phyloP scores from a whole-genome alignment of 2,329 filamentous ascomycete species.

The Beauveria sp. region DNA sequence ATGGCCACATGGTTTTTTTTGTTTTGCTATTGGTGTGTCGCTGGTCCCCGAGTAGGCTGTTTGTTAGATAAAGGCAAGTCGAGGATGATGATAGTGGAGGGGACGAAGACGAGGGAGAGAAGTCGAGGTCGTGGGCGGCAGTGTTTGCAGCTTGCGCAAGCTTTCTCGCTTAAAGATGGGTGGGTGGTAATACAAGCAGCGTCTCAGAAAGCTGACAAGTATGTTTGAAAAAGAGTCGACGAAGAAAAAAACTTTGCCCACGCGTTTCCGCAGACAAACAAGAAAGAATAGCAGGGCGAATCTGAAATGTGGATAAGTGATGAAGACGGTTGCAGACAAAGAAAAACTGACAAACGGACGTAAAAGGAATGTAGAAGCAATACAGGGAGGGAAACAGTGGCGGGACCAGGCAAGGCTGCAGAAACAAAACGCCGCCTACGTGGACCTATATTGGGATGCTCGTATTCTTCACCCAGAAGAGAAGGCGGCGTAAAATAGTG shows the following conservation, averaged over 20 bases:
- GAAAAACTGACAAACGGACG: too few species aligned
- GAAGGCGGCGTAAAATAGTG: background rate
- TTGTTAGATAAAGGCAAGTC: background rate
- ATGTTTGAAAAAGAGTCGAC: too few species aligned
- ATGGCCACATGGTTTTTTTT: conserved; percentile 28
- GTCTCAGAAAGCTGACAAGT: too few species aligned
- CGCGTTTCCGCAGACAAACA: too few species aligned
- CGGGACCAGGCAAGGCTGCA: background rate
- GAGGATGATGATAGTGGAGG: too few species aligned
- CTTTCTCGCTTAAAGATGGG: background rate
- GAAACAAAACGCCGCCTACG: background rate
- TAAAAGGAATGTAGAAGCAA: too few species aligned
- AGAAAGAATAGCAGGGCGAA: too few species aligned
- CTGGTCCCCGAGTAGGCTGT: background rate
- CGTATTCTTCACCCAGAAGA: background rate
- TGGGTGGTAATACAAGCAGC: background rate
- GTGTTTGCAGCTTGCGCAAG: background rate
- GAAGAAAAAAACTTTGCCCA: too few species aligned
- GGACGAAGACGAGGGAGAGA: background rate
- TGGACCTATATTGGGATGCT: background rate
- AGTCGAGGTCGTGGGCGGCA: background rate
- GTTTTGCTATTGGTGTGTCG: background rate
- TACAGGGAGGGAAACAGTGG: too few species aligned
- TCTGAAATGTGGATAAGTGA: too few species aligned
- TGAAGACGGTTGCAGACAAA: too few species aligned